A percentile compares a stretch with the other conserved stretches of the same genome.
These are phyloP conservation scores for Kalanchoe fedtschenkoi DNA, from an alignment of 164 flowering plant species.

Conservation along the genomic window DNA sequence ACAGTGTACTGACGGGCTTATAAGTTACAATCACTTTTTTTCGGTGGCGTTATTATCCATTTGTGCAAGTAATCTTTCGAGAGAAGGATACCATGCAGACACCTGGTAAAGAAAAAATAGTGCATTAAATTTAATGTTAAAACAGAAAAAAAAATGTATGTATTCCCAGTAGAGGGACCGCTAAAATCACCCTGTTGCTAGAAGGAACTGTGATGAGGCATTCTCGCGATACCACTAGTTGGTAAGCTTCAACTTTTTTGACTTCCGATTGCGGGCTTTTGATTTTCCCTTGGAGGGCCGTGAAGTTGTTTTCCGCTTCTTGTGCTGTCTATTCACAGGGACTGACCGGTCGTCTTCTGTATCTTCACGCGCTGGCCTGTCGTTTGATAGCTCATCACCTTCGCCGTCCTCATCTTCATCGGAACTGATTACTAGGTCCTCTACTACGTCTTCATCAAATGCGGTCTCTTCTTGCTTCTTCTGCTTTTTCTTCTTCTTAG, in stretches of 20 bases:
- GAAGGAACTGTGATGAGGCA: too few species aligned
- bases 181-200: too few species aligned
- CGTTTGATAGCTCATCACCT: conserved; percentile 21
- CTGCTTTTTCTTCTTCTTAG: conserved; percentile 21
- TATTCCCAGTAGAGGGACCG: too few species aligned
- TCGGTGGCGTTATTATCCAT: too few species aligned
- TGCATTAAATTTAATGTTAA: too few species aligned
- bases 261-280: conserved; percentile 11
- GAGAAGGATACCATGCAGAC: too few species aligned
- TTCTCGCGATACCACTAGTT: too few species aligned
- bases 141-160: too few species aligned
- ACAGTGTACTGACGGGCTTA: too few species aligned
- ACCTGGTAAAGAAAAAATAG: too few species aligned
- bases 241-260: conserved; percentile 16
- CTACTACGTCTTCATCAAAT: conserved; percentile 43
- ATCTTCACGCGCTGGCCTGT: conserved; percentile 12
- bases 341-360: conserved; percentile 7
- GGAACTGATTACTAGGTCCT: conserved; percentile 52
- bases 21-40: too few species aligned
- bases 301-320: conserved; percentile 20
- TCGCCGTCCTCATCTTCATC: conserved; percentile 47
- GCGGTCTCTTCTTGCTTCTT: conserved; percentile 14
- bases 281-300: conserved; percentile 11
- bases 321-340: conserved; percentile 7
- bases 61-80: too few species aligned